phyloP scores from a whole-genome alignment of 768 basidiomycete genomes.

The Kwoniella sp. region DNA sequence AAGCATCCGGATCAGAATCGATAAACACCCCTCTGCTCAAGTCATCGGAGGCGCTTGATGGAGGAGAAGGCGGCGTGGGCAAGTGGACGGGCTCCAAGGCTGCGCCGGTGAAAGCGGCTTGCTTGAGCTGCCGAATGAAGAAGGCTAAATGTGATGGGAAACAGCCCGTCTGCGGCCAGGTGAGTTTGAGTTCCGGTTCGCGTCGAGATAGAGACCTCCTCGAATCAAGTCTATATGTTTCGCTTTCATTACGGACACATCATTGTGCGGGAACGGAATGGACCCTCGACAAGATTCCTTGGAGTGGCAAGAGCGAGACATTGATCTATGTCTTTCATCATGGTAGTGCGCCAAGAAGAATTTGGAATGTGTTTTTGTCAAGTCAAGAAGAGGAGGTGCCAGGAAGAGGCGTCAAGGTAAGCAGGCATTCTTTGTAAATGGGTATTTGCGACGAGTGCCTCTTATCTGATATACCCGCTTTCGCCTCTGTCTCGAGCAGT shows the following conservation, averaged over 20 bases:
- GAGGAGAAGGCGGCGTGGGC: conserved; percentile 15
- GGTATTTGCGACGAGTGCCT: too few species aligned
- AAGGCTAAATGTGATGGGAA: conserved; percentile 55
- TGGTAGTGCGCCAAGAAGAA: conserved; percentile 45
- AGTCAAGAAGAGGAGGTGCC: conserved; percentile 52
- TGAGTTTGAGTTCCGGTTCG: conserved; percentile 18
- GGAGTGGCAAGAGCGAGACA: background rate
- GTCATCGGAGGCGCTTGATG: background rate
- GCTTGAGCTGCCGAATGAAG: conserved; percentile 50
- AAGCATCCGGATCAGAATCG: conserved; percentile 1
- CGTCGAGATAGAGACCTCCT: background rate
- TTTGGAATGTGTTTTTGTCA: conserved; percentile 53
- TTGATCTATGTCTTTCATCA: background rate
- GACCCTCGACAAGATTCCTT: too few species aligned
- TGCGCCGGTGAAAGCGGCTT: conserved; percentile 51
- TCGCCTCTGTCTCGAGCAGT: background rate
- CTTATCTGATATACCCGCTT: background rate
- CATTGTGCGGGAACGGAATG: too few species aligned
- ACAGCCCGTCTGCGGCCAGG: conserved; percentile 51
- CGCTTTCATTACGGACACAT: too few species aligned
- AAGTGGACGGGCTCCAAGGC: conserved; percentile 29
- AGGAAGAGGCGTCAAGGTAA: conserved; percentile 49
- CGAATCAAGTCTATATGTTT: background rate
- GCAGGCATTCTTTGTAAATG: background rate
- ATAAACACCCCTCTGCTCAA: background rate